These are phyloP conservation scores for Dryas alaskensis DNA, from an alignment of 306 rosid species.

Conservation along the genomic window DNA sequence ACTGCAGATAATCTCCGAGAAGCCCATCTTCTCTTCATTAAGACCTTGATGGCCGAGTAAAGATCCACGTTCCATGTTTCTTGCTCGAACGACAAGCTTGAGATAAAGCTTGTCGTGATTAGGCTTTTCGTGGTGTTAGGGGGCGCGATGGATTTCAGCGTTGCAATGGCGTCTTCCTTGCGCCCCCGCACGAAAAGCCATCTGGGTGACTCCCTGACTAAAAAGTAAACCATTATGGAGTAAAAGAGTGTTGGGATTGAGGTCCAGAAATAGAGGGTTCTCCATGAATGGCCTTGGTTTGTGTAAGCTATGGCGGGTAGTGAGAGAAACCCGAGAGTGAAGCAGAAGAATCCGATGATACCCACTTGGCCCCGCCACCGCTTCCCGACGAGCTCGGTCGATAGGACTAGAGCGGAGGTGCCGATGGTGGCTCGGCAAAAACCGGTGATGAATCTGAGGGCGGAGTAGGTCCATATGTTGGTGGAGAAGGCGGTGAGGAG, in stretches of 20 bases:
- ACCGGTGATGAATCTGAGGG: slow-evolving; percentile 39
- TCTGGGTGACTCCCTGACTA: slow-evolving; percentile 58
- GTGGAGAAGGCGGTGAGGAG: slow-evolving; percentile 39
- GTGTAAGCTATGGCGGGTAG: slow-evolving; percentile 50
- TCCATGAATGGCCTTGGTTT: slow-evolving; percentile 42
- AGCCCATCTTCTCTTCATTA: slow-evolving; percentile 50
- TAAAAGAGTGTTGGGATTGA: slow-evolving; percentile 50
- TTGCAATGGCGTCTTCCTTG: slow-evolving; percentile 44
- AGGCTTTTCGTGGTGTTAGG: slow-evolving; percentile 1
- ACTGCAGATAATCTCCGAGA: slow-evolving; percentile 23
- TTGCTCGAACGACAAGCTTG: slow-evolving; percentile 17
- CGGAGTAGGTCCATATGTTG: slow-evolving; percentile 53
- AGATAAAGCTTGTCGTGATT: slow-evolving; percentile 26
- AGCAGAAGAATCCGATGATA: slow-evolving; percentile 47
- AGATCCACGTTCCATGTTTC: slow-evolving; percentile 32
- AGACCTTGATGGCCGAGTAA: slow-evolving; percentile 30
- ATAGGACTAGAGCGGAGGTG: slow-evolving; percentile 52
- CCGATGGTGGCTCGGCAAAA: slow-evolving; percentile 50
- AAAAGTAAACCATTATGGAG: slow-evolving; percentile 20
- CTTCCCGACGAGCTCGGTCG: slow-evolving; percentile 58
- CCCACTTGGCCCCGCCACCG: slow-evolving; percentile 46
- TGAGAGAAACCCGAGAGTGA: slow-evolving; percentile 56
- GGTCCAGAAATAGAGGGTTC: slow-evolving; percentile 49
- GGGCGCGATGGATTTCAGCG: slow-evolving; percentile 29
- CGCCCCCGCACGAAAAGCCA: slow-evolving; percentile 58